Base-by-base conservation (phyloP, 805 yeast genomes). In the Torulaspora franciscae region DNA sequence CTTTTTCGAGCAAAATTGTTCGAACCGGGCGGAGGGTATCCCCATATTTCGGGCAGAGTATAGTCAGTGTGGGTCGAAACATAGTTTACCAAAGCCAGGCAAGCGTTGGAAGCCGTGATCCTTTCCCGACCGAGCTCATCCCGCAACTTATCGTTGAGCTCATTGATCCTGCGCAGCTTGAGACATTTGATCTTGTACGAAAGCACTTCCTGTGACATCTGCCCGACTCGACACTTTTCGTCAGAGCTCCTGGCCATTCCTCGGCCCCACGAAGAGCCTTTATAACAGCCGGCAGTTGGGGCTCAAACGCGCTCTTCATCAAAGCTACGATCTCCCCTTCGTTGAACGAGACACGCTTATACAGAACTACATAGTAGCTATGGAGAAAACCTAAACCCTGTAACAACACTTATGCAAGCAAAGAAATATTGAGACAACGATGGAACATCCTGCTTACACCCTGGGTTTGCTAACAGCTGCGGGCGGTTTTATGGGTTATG, bases 401-500 rank as follows among this genome's bases (percentile, higher is more conserved):
- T 19, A 19, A 4, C 22, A 5, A 19, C 22, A 4, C 22, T 19
- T 19, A 3, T 19, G 22, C 22, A 3, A 19, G 22, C 22, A 19
- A 19, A 19, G 22, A 19, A 19, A 19, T 5, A 3, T 15, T 9
- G 14, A 42, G 23, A 26, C 14, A 25, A 27, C 30, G 19, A 56
- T 66, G 93, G 95, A 85, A 68, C 93, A 84, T 62, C 90, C 89
- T 45, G 80, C 87, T 43, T 78, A 72, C 55, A 80, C 90, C 15
- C 72, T 85, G 55, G 78, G 88, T 19, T 85, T 81, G 10, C 74
- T 84, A 50, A 72, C 84, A 56, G 73, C 82, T 43, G 62, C 77
- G 43, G 93, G 93, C 43, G 95, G 93, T 40, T 51, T 77, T 32
- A 75, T 80, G 66, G 93, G 93, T 32, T 85, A 69, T 65, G 57